Evolutionary conservation across 2,329 filamentous ascomycete species (phyloP), one percentile per base, ranked within the genome.

Genomic region (Monosporascus sp.): DNA sequence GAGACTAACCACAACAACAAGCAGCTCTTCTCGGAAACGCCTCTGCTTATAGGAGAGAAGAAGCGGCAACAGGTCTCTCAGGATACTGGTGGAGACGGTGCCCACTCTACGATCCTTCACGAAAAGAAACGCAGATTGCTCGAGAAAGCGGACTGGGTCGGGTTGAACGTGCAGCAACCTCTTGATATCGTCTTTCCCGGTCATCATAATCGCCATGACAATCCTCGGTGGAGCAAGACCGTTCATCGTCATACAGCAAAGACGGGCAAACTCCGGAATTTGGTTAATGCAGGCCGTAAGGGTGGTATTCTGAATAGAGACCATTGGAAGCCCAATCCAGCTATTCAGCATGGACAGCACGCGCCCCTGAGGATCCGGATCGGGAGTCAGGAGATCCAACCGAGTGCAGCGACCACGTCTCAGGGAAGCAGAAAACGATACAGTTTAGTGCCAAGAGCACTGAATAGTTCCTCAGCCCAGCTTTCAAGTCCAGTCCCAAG

Each of bases 91-190:
- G 46, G 49, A 8, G 52, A 55, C 24, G 46, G 51, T 8, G 53
- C 54, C 24, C 17, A 43, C 3, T 35, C 52, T n/a, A n/a, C 48
- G 31, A 47, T 48, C 7, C 50, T 60, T 49, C 55, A 52, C 4
- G 62, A 66, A 11, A 67, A 68, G 49, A 63, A 62, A 49, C 65
- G 54, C 47, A 63, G 57, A 24, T 58, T 72, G 18, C 62, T 72
- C 7, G 59, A 60, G 8, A 67, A 62, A 50, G 44, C 61, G 14
- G 70, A 72, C 47, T 72, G 70, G 70, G 66, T 64, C 24, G 70
- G 69, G 5, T 54, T 70, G 27, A 53, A 55, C 8, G 51, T 70
- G 37, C 68, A 70, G 52, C 64, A 68, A 39, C 68, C 69, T 6
- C 61, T 71, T 36, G 56, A 66, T 3, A 60, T 70, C 50, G 51